A percentile compares a stretch with the other conserved stretches of the same genome.
These are phyloP conservation scores for Rhodotorula sp. DNA, from an alignment of 1,284 basidiomycete species.

Conservation along the genomic window DNA sequence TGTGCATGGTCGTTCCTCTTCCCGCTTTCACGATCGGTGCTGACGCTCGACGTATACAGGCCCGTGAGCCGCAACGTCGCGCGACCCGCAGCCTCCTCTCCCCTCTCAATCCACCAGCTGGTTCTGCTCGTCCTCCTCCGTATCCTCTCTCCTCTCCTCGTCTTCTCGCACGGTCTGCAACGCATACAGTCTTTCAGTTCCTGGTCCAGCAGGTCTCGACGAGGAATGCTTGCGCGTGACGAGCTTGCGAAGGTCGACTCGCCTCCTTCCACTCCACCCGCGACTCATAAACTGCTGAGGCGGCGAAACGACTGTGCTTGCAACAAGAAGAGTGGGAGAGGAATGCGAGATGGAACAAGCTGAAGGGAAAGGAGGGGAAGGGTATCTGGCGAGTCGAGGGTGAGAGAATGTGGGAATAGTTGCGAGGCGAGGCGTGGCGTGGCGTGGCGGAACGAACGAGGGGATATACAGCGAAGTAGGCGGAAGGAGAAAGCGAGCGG, in stretches of 20 bases:
- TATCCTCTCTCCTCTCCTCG: too few species aligned
- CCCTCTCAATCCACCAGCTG: too few species aligned
- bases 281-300: too few species aligned
- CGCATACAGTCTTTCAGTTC: too few species aligned
- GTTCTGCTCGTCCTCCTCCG: too few species aligned
- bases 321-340: not conserved
- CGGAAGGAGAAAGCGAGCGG: not conserved
- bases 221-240: too few species aligned
- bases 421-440: not conserved
- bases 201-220: too few species aligned
- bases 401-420: not conserved
- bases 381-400: not conserved
- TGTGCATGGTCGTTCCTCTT: constrained; percentile 46
- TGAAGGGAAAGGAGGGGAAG: not conserved
- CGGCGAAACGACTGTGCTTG: too few species aligned
- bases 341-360: not conserved
- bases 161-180: too few species aligned
- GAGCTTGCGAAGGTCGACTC: too few species aligned
- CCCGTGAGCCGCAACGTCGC: not conserved
- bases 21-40: not conserved
- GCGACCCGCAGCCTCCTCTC: too few species aligned
- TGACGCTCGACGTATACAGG: not conserved
- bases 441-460: not conserved
- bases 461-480: not conserved
- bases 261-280: too few species aligned